These are phyloP conservation scores for Colletotrichum lupini DNA, from an alignment of 2,329 filamentous ascomycete genomes.

Conservation along the genomic window DNA sequence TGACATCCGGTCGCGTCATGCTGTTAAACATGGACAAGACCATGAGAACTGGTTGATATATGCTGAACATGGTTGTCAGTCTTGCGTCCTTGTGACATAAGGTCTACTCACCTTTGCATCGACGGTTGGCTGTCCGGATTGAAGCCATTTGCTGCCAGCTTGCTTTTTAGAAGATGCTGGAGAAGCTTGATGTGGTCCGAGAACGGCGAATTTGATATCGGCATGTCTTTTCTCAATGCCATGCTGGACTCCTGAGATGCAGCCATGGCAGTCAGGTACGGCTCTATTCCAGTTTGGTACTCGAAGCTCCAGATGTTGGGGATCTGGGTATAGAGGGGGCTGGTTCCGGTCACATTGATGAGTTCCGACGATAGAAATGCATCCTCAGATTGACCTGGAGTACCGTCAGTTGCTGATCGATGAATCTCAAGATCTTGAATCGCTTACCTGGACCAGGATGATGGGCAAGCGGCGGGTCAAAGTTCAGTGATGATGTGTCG, in stretches of 20 bases:
- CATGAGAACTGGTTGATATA: slow-evolving; percentile 44
- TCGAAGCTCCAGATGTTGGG: slow-evolving; percentile 45
- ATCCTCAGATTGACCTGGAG: not conserved
- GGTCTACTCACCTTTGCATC: slow-evolving; percentile 7
- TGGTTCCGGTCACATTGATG: slow-evolving; percentile 24
- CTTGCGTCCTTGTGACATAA: not conserved
- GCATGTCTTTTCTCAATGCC: slow-evolving; percentile 40
- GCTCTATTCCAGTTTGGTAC: slow-evolving; percentile 45
- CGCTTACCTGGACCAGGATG: not conserved
- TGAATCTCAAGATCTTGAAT: fast-evolving
- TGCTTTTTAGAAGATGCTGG: slow-evolving; percentile 40
- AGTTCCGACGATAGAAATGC: not conserved
- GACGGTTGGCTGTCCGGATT: not conserved
- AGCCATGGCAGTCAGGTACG: slow-evolving; percentile 40
- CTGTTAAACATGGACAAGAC: slow-evolving; percentile 49
- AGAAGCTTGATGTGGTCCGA: slow-evolving; percentile 45
- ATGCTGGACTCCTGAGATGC: slow-evolving; percentile 39
- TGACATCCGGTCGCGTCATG: slow-evolving; percentile 47
- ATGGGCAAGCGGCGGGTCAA: not conserved
- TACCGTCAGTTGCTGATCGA: not conserved
- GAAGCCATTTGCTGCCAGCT: slow-evolving; percentile 36
- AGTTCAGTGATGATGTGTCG: not conserved
- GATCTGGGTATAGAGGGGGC: slow-evolving; percentile 40
- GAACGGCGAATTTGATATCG: slow-evolving; percentile 44
- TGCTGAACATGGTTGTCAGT: not conserved